Conservation (phyloP, 2,329 filamentous ascomycete species). For the Davidsoniella virescens region DNA sequence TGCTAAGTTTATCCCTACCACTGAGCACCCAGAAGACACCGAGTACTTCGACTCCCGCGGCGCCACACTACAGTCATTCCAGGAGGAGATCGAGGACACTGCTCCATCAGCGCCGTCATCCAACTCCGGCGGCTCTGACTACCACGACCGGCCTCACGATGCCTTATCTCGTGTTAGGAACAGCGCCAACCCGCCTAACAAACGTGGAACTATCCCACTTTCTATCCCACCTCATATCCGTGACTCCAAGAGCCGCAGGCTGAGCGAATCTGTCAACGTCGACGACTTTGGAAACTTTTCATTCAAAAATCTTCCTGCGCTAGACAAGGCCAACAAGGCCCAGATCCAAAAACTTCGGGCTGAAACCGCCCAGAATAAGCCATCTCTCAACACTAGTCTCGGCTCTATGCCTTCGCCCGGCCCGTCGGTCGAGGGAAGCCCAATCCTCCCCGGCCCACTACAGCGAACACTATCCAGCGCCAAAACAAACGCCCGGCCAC, state of each 20-base stretch:
- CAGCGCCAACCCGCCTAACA: slow-evolving; percentile 39
- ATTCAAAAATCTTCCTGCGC: slow-evolving; percentile 90
- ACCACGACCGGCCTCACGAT: slow-evolving; percentile 81
- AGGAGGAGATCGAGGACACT: slow-evolving; percentile 87
- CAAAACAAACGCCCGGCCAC: slow-evolving; percentile 60
- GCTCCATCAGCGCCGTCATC: slow-evolving; percentile 52
- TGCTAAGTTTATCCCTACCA: slow-evolving; percentile 83
- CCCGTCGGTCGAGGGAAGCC: slow-evolving; percentile 67
- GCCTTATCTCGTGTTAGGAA: slow-evolving; percentile 79
- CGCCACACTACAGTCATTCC: slow-evolving; percentile 80
- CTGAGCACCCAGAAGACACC: slow-evolving; percentile 89
- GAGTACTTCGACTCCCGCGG: slow-evolving; percentile 94
- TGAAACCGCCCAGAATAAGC: slow-evolving; percentile 62
- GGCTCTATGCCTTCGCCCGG: slow-evolving; percentile 35
- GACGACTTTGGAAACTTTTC: slow-evolving; percentile 95
- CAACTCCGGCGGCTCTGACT: slow-evolving; percentile 46
- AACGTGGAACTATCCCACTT: slow-evolving; percentile 82
- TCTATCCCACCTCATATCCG: slow-evolving; percentile 94
- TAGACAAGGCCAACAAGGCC: slow-evolving; percentile 97
- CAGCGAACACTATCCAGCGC: slow-evolving; percentile 72
- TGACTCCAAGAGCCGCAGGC: slow-evolving; percentile 68
- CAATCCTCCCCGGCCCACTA: slow-evolving; percentile 60
- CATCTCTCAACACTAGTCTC: slow-evolving; percentile 29
- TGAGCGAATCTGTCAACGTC: slow-evolving; percentile 75
- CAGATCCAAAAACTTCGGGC: slow-evolving; percentile 91